Evolutionary conservation across 306 rosid species (phyloP), one percentile per base, ranked within the genome.

Genomic region (Pueraria montana): DNA sequence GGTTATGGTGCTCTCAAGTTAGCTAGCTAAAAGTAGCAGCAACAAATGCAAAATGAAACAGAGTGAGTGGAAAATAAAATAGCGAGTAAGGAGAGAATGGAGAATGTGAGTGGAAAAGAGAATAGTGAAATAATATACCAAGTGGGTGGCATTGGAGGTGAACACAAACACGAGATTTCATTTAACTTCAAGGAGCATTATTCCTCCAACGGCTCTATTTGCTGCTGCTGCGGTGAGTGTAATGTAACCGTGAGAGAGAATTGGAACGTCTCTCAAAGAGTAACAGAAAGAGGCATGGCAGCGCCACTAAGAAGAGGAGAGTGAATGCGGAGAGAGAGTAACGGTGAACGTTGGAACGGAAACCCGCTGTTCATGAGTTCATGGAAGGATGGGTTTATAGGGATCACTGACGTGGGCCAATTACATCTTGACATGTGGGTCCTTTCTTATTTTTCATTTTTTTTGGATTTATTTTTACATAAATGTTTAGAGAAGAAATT

Each of bases 191-290:
- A n/a, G n/a, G n/a, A n/a, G n/a, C 24, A 65, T 17, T 65, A 38
- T 38, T 38, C 11, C 61, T 24, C 17, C 80, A 84, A 87, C 85
- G 88, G 86, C 76, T 78, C 79, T 78, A 84, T 84, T 78, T 24
- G 78, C 2, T 69, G 12, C n/a, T n/a, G 52, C 7, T 2, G 75
- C 18, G 68, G 74, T 55, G 59, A 18, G 12, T 53, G 61, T 18
- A 53, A 18, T 20, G 83, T 63, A 77, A 81, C 77, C n/a, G 80
- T 21, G 23, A 5, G 62, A 14, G 6, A 14, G 26, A 50, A 65
- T 34, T 56, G 34, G 32, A 76, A 83, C 81, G 76, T n/a, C 75
- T n/a, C 75, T 40, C 32, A 42, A 38, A 38, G 5, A 32, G 24
- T 53, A 56, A 21, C 67, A 34, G 38, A 70, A 17, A 32, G 3